Base-by-base conservation (phyloP, 1,284 basidiomycete species). In the Sanghuangporus weigelae region DNA sequence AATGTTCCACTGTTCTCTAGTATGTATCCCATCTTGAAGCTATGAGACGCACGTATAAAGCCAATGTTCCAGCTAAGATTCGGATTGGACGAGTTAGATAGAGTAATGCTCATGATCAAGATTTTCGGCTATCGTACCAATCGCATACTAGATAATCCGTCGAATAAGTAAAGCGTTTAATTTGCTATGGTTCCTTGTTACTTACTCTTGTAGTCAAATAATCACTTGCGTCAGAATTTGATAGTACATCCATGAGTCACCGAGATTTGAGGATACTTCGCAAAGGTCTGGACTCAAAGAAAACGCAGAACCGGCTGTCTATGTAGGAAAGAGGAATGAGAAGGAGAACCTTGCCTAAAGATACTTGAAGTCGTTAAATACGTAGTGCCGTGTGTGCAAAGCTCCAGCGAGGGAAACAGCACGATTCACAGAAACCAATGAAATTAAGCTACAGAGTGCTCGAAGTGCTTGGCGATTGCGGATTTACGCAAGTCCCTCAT, bases 51-150 rank as follows among this genome's bases (percentile, higher is more conserved):
- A 60, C 59, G 36, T 60, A 60, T 35, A 60, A 26, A 40, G 35
- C 59, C n/a, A 60, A 14, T 19, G 59, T 53, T 38, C 44, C 59
- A 40, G 36, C 59, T 60, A 26, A 19, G 16, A 60, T 51, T 14
- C 31, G 11, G 5, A 53, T 26, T 7, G 36, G 8, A 21, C n/a
- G 21, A 7, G 14, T 40, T 31, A 57, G n/a, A 38, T 39, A 36
- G 44, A 51, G 21, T 2, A 8, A 26, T 26, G 50, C 23, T 6
- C 19, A 12, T 16, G 21, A 23, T 26, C 21, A 23, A 51, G 23
- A 23, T 23, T 23, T 8, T 42, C 11, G 38, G 16, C 14, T 55
- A 12, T 31, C 44, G 44, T 46, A 57, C 56, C 56, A 7, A 44
- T 21, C 16, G 56, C 44, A 57, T 44, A 57, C 56, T 57, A 26